Percentiles rank a stretch among this genome's conserved stretches.
phyloP scores from a whole-genome alignment of 2,329 filamentous ascomycete species.

The Monosporascus sp. region DNA sequence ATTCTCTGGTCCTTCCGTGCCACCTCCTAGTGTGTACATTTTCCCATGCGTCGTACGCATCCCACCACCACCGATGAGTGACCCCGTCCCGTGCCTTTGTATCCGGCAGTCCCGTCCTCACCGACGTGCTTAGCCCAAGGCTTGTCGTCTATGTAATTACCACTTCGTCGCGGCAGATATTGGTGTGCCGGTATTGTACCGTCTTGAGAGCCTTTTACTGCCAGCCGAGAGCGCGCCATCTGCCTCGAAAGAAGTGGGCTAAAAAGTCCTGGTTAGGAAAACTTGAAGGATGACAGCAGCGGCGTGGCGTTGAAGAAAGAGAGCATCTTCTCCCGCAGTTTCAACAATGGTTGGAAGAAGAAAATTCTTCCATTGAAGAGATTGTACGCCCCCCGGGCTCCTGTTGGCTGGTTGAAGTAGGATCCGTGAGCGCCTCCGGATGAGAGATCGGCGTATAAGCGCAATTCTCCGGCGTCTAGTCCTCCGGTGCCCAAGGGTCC shows the following conservation, averaged over 20 bases:
- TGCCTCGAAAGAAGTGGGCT: conserved; percentile 39
- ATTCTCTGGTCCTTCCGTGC: background rate
- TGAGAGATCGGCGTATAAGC: conserved; percentile 38
- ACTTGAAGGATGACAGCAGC: conserved; percentile 35
- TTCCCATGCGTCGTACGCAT: conserved; percentile 37
- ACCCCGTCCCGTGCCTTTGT: conserved; percentile 45
- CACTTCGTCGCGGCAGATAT: conserved; percentile 45
- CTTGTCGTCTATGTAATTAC: conserved; percentile 53
- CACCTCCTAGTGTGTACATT: conserved; percentile 2
- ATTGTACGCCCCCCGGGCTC: conserved; percentile 31
- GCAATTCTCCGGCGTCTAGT: conserved; percentile 45
- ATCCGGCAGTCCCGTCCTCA: conserved; percentile 39
- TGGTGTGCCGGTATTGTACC: conserved; percentile 46
- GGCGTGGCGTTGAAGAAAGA: conserved; percentile 34
- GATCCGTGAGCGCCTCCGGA: conserved; percentile 26
- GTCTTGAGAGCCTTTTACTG: conserved; percentile 50
- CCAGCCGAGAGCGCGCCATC: conserved; percentile 42
- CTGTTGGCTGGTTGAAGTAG: conserved; percentile 24
- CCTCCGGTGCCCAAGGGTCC: conserved; percentile 43
- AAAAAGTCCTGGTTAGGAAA: conserved; percentile 53
- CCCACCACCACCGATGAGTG: conserved; percentile 51
- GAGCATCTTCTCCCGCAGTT: conserved; percentile 35
- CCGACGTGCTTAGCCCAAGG: conserved; percentile 43
- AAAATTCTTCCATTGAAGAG: conserved; percentile 49
- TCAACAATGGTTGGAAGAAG: conserved; percentile 38